Evolutionary conservation across 495 filamentous ascomycete species (phyloP).

Genomic region (Penicillium crystallinum): DNA sequence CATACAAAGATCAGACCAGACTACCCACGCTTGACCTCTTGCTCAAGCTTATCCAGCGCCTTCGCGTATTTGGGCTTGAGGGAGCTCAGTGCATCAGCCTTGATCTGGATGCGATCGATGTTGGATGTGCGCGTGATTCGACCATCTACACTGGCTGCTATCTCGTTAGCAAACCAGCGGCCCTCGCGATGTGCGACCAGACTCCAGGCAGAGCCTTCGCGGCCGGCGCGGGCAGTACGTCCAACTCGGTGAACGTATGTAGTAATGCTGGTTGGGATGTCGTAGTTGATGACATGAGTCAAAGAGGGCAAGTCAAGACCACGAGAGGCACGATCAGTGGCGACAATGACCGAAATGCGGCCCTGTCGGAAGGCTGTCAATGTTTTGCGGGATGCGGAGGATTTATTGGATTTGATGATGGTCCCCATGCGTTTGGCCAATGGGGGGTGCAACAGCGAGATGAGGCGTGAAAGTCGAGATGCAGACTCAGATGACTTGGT

Average conservation of each 20-base stretch:
- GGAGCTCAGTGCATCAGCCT: constrained; percentile 37
- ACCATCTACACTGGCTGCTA: constrained; percentile 46
- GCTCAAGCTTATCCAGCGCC: constrained; percentile 49
- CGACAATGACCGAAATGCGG: constrained; percentile 70
- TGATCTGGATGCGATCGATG: constrained; percentile 44
- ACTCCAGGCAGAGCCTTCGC: constrained; percentile 74
- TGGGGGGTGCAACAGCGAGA: constrained; percentile 61
- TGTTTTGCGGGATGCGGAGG: constrained; percentile 56
- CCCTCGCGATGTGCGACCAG: constrained; percentile 72
- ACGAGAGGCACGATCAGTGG: constrained; percentile 86
- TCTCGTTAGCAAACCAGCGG: constrained; percentile 79
- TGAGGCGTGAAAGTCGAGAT: constrained; percentile 69
- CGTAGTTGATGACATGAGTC: constrained; percentile 89
- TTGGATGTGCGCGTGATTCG: constrained; percentile 39
- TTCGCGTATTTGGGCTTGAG: constrained; percentile 53
- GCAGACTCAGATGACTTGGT: constrained; percentile 83
- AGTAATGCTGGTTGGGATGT: constrained; percentile 72
- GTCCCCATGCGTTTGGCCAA: constrained; percentile 55
- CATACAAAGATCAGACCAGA: neutral
- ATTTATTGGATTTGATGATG: constrained; percentile 69
- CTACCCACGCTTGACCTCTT: constrained; percentile 30
- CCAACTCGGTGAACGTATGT: constrained; percentile 92
- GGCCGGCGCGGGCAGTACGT: constrained; percentile 80
- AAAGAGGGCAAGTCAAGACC: constrained; percentile 82
- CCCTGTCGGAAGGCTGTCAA: constrained; percentile 58